Conservation (phyloP, 2,329 filamentous ascomycete genomes). For the Falciphora oryzae region DNA sequence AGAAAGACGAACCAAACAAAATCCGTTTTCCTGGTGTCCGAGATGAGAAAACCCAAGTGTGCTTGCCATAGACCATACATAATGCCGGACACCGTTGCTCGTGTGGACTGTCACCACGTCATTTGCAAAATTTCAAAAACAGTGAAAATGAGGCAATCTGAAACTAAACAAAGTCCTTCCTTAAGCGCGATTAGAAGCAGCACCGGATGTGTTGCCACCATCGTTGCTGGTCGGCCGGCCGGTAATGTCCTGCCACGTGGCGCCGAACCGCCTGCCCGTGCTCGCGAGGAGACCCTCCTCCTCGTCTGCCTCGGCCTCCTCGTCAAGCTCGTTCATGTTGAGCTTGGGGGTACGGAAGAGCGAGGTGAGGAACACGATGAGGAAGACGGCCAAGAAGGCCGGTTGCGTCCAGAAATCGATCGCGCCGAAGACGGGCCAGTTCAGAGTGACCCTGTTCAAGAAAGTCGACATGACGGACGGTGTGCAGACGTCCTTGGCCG, state of each 20-base stretch:
- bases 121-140: neutral
- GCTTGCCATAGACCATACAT: neutral
- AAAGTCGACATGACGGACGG: conserved; percentile 89
- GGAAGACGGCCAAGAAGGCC: conserved; percentile 76
- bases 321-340: conserved; percentile 72
- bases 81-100: neutral
- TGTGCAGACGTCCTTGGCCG: conserved; percentile 78
- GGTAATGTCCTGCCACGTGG: conserved; percentile 84
- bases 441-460: conserved; percentile 84
- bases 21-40: neutral
- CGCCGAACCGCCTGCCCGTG: conserved; percentile 74
- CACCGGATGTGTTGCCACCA: neutral
- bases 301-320: conserved; percentile 85
- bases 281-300: conserved; percentile 87
- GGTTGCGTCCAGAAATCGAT: conserved; percentile 98
- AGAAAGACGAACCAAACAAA: neutral
- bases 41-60: neutral
- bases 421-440: conserved; percentile 91
- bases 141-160: neutral
- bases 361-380: conserved; percentile 73
- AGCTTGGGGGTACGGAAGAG: conserved; percentile 76
- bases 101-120: neutral
- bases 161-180: neutral
- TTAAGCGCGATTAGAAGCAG: neutral
- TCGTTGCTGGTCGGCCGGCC: conserved; percentile 30